A percentile compares a stretch with the other conserved stretches of the same genome.
Evolutionary conservation across 495 filamentous ascomycete species (phyloP).

Genomic region (Bryoglossum gracile): DNA sequence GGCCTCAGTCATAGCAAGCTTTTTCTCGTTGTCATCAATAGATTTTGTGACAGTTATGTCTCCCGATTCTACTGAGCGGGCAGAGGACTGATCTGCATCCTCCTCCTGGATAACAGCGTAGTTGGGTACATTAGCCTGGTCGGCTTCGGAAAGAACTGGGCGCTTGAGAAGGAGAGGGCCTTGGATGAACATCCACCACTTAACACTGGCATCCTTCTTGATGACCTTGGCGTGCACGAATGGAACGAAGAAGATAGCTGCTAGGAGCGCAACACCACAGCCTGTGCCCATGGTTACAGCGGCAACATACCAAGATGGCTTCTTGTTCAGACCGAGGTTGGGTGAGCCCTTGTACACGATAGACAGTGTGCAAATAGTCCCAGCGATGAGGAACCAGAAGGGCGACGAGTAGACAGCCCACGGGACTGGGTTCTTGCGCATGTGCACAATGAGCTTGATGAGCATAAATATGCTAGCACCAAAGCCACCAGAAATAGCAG

Average conservation of each 20-base stretch:
- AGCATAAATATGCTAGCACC: slow-evolving; percentile 55
- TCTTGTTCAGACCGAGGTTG: slow-evolving; percentile 35
- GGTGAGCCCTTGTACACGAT: slow-evolving; percentile 52
- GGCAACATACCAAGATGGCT: slow-evolving; percentile 42
- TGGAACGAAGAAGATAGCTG: slow-evolving; percentile 54
- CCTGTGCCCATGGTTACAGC: slow-evolving; percentile 52
- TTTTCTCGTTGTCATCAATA: slow-evolving; percentile 37
- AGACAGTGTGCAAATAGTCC: slow-evolving; percentile 44
- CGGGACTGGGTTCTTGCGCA: slow-evolving; percentile 49
- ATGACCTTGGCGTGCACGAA: slow-evolving; percentile 54
- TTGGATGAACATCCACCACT: slow-evolving; percentile 48
- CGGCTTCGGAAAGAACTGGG: slow-evolving; percentile 16
- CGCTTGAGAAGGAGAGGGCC: slow-evolving; percentile 52
- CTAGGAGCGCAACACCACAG: slow-evolving; percentile 34
- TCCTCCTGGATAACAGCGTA: slow-evolving; percentile 22
- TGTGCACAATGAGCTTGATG: slow-evolving; percentile 58
- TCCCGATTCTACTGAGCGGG: slow-evolving; percentile 30
- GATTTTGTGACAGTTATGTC: slow-evolving; percentile 14
- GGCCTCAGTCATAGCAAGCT: slow-evolving; percentile 33
- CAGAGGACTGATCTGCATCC: slow-evolving; percentile 22
- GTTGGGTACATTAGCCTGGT: slow-evolving; percentile 12
- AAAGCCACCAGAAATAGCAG: slow-evolving; percentile 50
- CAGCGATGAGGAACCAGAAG: slow-evolving; percentile 56
- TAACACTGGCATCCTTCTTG: slow-evolving; percentile 47
- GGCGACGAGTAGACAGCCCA: slow-evolving; percentile 51